A percentile compares a stretch with the other conserved stretches of the same genome.
phyloP scores from a whole-genome alignment of 139 green algal genomes.

The Coelastrella sp. region DNA sequence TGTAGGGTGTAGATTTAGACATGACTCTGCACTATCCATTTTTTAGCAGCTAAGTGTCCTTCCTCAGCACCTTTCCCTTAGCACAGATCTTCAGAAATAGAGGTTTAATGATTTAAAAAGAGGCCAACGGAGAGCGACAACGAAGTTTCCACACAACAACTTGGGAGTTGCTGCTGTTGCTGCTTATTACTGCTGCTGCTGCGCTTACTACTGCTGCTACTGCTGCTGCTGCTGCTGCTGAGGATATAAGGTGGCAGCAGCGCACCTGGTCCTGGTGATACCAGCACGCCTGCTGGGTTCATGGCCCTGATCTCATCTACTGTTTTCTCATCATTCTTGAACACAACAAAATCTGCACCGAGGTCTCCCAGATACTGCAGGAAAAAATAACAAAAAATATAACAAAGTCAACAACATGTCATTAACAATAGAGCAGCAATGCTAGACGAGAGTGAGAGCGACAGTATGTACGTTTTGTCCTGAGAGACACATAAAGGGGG shows the following conservation, averaged over 20 bases:
- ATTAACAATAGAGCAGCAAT: neutral
- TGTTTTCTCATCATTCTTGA: conserved; percentile 97
- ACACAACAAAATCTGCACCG: conserved; percentile 90
- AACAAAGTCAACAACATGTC: neutral
- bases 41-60: too few species aligned
- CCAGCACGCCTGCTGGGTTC: conserved; percentile 91
- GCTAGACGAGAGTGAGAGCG: neutral
- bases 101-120: too few species aligned
- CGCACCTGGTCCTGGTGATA: conserved; percentile 94
- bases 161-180: neutral
- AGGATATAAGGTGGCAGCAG: neutral
- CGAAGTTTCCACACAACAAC: too few species aligned
- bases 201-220: neutral
- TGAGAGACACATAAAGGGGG: neutral
- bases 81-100: too few species aligned
- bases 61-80: too few species aligned
- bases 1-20: too few species aligned
- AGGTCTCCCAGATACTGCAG: conserved; percentile 95
- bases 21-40: too few species aligned
- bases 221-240: neutral
- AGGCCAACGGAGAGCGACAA: too few species aligned
- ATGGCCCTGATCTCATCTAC: conserved; percentile 89
- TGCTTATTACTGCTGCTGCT: neutral
- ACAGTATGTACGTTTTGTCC: neutral
- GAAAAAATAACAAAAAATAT: neutral